Percentiles rank a stretch among this genome's conserved stretches.
These are phyloP conservation scores for Penicillium coffeae DNA, from an alignment of 495 filamentous ascomycete species.

Conservation along the genomic window DNA sequence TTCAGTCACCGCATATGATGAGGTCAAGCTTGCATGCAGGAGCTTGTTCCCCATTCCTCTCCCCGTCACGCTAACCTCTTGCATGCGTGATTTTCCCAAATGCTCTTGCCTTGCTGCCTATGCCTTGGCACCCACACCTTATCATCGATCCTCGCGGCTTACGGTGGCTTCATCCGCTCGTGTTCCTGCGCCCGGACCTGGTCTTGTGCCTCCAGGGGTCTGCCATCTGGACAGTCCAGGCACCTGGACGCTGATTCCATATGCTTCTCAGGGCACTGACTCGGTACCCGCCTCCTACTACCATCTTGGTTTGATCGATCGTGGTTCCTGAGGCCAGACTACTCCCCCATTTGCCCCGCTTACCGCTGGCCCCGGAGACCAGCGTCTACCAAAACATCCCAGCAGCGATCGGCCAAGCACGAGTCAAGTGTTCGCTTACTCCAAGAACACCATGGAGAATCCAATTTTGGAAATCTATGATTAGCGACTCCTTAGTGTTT, in stretches of 20 bases:
- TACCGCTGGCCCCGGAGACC: slow-evolving; percentile 5
- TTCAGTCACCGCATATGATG: neutral
- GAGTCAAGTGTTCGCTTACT: neutral
- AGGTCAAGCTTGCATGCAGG: neutral
- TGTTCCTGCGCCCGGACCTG: slow-evolving; percentile 21
- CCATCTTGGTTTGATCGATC: no score
- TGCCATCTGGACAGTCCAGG: neutral
- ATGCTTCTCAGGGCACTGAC: no score
- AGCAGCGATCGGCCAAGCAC: neutral
- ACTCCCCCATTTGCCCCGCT: slow-evolving; percentile 16
- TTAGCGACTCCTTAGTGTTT: slow-evolving; percentile 12
- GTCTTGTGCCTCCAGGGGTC: slow-evolving; percentile 19
- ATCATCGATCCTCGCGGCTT: slow-evolving; percentile 6
- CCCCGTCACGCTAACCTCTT: neutral
- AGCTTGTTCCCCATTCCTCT: neutral
- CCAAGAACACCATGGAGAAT: neutral
- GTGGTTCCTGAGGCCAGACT: slow-evolving; percentile 3
- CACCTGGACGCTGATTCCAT: no score
- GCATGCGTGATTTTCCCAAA: neutral
- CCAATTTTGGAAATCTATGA: slow-evolving; percentile 8
- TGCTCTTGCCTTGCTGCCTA: slow-evolving; percentile 7
- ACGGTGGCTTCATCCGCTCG: slow-evolving; percentile 27
- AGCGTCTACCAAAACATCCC: slow-evolving; percentile 21
- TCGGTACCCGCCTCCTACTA: no score
- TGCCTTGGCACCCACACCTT: slow-evolving; percentile 3